These are phyloP conservation scores for Cytospora leucostoma DNA, from an alignment of 2,329 filamentous ascomycete species.

Conservation along the genomic window DNA sequence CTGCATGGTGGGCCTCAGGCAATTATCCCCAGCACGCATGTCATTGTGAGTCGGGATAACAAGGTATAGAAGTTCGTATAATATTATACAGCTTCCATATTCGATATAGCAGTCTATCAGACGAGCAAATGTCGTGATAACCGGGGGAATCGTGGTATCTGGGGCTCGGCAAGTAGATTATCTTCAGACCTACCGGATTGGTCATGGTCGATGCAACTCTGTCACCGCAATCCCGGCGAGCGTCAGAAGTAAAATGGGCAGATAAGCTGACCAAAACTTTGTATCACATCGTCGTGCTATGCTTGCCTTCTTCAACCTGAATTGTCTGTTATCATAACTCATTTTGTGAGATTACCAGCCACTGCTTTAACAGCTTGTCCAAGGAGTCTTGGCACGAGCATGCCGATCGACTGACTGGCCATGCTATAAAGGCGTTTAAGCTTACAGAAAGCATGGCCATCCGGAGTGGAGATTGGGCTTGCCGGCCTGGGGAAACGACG, in stretches of 20 bases:
- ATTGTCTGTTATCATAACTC: not conserved
- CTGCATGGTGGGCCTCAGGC: too few relatives aligned
- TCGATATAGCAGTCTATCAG: slow-evolving; percentile 6
- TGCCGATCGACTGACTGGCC: not conserved
- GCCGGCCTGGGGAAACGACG: not conserved
- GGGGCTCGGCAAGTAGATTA: not conserved
- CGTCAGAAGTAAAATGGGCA: too few relatives aligned
- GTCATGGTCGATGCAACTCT: slow-evolving; percentile 7
- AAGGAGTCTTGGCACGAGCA: not conserved
- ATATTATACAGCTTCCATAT: slow-evolving; percentile 11
- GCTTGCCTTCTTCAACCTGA: not conserved
- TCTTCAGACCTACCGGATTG: slow-evolving; percentile 13
- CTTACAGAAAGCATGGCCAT: not conserved
- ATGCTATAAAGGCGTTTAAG: not conserved
- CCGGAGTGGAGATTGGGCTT: not conserved
- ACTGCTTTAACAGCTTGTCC: not conserved
- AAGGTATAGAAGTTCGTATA: not conserved
- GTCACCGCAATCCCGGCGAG: not conserved
- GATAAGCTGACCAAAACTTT: not conserved
- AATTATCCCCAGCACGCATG: not conserved
- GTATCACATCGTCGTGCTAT: not conserved
- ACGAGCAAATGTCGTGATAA: slow-evolving; percentile 12
- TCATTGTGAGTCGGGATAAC: slow-evolving; percentile 6
- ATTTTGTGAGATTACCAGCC: not conserved
- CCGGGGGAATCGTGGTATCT: not conserved